These are phyloP conservation scores for Ascochyta koolunga DNA, from an alignment of 2,329 filamentous ascomycete species.

Conservation along the genomic window DNA sequence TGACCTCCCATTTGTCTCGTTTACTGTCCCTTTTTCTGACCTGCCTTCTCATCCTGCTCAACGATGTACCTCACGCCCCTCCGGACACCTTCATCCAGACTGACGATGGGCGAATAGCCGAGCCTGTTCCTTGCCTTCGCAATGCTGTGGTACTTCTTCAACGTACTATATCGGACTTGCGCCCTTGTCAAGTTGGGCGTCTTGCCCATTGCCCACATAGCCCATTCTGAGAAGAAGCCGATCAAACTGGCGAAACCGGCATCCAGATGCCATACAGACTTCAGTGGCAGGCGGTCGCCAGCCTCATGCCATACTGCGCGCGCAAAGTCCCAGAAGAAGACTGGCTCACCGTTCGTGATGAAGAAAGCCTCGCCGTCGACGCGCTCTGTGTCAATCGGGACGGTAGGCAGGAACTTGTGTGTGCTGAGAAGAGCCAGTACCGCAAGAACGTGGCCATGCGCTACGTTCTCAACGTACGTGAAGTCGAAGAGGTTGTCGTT, in stretches of 20 bases:
- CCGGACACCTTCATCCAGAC: constrained; percentile 66
- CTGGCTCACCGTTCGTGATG: constrained; percentile 58
- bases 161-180: constrained; percentile 68
- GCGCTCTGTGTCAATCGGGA: constrained; percentile 52
- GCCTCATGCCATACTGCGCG: constrained; percentile 54
- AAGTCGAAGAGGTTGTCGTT: constrained; percentile 63
- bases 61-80: constrained; percentile 53
- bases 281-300: constrained; percentile 47
- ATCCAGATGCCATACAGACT: constrained; percentile 52
- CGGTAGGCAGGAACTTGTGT: constrained; percentile 42
- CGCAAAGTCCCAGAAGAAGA: constrained; percentile 60
- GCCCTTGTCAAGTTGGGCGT: constrained; percentile 55
- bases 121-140: constrained; percentile 73
- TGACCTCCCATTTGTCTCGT: not conserved
- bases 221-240: constrained; percentile 52
- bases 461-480: constrained; percentile 60
- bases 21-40: constrained; percentile 46
- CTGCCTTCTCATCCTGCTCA: constrained; percentile 38
- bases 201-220: constrained; percentile 53
- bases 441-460: constrained; percentile 59
- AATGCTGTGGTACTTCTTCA: constrained; percentile 80
- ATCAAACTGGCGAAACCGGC: constrained; percentile 51
- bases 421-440: constrained; percentile 57
- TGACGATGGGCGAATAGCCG: constrained; percentile 71
- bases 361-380: constrained; percentile 60